A percentile compares a stretch with the other conserved stretches of the same genome.
Evolutionary conservation across 2,329 filamentous ascomycete species (phyloP).

Genomic region (Xylaria arbuscula): DNA sequence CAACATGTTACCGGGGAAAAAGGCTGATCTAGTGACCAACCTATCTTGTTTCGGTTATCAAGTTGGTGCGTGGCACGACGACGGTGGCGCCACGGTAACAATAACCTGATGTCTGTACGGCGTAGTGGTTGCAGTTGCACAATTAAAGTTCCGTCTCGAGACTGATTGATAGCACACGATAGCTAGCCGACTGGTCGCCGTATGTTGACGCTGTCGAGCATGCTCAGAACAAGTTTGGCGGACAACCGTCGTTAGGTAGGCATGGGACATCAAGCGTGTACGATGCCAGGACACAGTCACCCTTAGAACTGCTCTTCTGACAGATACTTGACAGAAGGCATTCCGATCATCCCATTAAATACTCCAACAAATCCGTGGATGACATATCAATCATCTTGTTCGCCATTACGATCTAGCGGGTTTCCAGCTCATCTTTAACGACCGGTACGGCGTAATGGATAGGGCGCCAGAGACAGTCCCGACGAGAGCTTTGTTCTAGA

Average conservation of each 20-base stretch:
- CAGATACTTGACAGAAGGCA: slow-evolving; percentile 26
- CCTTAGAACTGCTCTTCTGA: slow-evolving; percentile 19
- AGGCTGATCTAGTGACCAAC: not conserved
- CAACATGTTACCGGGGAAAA: not conserved
- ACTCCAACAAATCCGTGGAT: slow-evolving; percentile 6
- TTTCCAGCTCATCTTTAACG: slow-evolving; percentile 20
- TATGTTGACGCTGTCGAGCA: slow-evolving; percentile 29
- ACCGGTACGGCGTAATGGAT: slow-evolving; percentile 12
- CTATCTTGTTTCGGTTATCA: slow-evolving; percentile 16
- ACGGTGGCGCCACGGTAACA: slow-evolving; percentile 15
- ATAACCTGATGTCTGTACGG: slow-evolving; percentile 28
- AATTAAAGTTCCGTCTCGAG: slow-evolving; percentile 21
- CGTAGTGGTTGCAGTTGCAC: slow-evolving; percentile 11
- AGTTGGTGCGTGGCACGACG: slow-evolving; percentile 22
- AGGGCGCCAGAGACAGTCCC: not conserved
- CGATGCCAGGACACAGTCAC: slow-evolving; percentile 26
- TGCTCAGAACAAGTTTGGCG: slow-evolving; percentile 13
- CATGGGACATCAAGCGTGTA: slow-evolving; percentile 27
- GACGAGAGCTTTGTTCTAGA: not conserved
- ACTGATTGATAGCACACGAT: slow-evolving; percentile 22
- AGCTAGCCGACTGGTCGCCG: slow-evolving; percentile 12
- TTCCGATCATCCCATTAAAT: slow-evolving; percentile 29
- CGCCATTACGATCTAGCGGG: slow-evolving; percentile 18
- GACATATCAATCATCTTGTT: slow-evolving; percentile 30
- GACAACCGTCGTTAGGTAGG: slow-evolving; percentile 22